Conservation (phyloP, 1,284 basidiomycete species). For the Tremellales sp. region DNA sequence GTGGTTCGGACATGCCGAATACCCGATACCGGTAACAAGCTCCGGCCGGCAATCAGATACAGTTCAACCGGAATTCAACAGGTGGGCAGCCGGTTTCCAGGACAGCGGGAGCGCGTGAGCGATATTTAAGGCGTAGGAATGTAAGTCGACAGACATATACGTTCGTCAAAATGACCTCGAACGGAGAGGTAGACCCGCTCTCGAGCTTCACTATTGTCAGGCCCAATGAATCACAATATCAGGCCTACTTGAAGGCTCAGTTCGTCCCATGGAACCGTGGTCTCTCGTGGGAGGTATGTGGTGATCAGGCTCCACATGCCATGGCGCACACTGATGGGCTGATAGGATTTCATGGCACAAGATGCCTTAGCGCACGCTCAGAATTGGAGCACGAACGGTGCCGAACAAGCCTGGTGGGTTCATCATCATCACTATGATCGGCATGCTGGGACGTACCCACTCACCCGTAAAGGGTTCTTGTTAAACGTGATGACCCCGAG, state of each 20-base stretch:
- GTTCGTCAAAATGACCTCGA: too few species aligned
- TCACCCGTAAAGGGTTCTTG: conserved; percentile 25
- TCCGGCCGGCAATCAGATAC: too few species aligned
- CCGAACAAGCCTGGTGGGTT: neutral
- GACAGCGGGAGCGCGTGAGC: too few species aligned
- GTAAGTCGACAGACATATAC: too few species aligned
- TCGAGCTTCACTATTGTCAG: neutral
- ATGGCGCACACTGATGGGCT: neutral
- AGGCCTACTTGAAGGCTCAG: neutral
- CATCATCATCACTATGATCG: neutral
- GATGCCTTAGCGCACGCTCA: neutral
- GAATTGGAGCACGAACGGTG: neutral
- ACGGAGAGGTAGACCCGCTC: neutral
- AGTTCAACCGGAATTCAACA: too few species aligned
- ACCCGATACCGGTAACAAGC: too few species aligned
- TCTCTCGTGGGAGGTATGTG: neutral
- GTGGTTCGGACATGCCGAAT: too few species aligned
- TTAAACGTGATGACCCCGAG: conserved; percentile 14
- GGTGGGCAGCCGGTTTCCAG: too few species aligned
- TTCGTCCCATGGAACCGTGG: neutral
- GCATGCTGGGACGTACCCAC: too few species aligned
- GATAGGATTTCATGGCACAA: neutral
- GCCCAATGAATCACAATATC: neutral
- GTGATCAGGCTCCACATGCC: neutral
- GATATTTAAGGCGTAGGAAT: too few species aligned